These are phyloP conservation scores for Petunia hybrid DNA, from an alignment of 305 asterid species.

Conservation along the genomic window DNA sequence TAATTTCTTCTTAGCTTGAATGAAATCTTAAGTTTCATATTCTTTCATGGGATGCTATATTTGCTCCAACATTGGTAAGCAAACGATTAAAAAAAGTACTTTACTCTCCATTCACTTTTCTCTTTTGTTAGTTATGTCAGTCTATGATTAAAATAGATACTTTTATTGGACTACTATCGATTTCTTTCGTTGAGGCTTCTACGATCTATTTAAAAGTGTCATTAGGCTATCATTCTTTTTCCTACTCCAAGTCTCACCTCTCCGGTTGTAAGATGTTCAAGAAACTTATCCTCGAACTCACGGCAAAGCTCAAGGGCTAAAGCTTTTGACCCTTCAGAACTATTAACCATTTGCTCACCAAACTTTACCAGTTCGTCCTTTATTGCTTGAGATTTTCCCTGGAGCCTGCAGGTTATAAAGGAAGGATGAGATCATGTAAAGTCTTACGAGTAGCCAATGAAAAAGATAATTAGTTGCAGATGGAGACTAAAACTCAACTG, in stretches of 20 bases:
- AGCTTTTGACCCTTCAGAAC: constrained; percentile 96
- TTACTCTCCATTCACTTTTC: neutral
- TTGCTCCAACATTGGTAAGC: neutral
- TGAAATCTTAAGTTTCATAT: no score
- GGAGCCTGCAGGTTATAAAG: constrained; percentile 40
- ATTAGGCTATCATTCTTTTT: constrained; percentile 15
- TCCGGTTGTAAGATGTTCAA: constrained; percentile 94
- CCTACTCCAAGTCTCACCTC: constrained; percentile 67
- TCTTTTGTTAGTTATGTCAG: neutral
- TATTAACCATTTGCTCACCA: constrained; percentile 92
- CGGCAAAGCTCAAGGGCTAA: constrained; percentile 95
- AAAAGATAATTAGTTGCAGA: neutral
- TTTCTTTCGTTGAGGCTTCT: neutral
- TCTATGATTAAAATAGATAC: neutral
- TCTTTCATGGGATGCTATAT: neutral
- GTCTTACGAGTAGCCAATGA: constrained; percentile 1
- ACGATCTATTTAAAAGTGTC: neutral
- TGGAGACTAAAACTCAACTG: constrained; percentile 22
- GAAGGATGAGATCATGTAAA: constrained; percentile 1
- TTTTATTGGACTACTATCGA: neutral
- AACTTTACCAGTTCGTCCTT: constrained; percentile 47
- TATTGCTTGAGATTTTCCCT: constrained; percentile 44
- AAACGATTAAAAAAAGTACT: neutral
- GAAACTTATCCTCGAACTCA: constrained; percentile 92
- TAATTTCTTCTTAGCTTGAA: neutral